Evolutionary conservation across 495 filamentous ascomycete genomes (phyloP).

Genomic region (Daldinia childiae): DNA sequence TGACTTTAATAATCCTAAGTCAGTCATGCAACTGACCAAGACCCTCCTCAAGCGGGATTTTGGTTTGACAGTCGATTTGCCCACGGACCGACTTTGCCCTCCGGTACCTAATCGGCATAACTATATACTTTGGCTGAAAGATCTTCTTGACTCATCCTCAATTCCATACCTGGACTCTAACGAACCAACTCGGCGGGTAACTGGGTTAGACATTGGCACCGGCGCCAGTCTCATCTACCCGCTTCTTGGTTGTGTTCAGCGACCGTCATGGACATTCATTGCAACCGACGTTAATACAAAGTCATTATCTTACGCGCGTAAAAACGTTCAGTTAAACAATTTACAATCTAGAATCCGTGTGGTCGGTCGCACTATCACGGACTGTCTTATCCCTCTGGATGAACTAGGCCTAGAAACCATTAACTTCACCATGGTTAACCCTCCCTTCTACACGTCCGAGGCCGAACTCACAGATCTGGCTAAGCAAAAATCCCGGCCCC

Average conservation of each 20-base stretch:
- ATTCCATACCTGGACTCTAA: slow-evolving; percentile 59
- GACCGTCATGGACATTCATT: slow-evolving; percentile 74
- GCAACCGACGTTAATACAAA: slow-evolving; percentile 86
- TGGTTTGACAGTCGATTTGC: slow-evolving; percentile 72
- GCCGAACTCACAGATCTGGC: slow-evolving; percentile 74
- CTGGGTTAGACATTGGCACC: slow-evolving; percentile 89
- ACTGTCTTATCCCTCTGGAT: slow-evolving; percentile 69
- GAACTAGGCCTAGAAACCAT: slow-evolving; percentile 65
- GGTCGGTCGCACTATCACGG: slow-evolving; percentile 59
- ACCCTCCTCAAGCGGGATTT: slow-evolving; percentile 81
- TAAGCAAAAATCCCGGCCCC: slow-evolving; percentile 69
- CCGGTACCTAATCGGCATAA: slow-evolving; percentile 87
- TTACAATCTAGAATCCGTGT: slow-evolving; percentile 73
- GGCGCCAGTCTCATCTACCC: slow-evolving; percentile 94
- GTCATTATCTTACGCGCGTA: slow-evolving; percentile 69
- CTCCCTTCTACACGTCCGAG: slow-evolving; percentile 86
- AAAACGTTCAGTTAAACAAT: slow-evolving; percentile 71
- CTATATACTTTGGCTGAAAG: slow-evolving; percentile 91
- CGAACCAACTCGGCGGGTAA: slow-evolving; percentile 57
- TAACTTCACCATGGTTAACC: slow-evolving; percentile 95
- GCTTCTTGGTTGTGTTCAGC: slow-evolving; percentile 75
- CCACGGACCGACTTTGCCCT: slow-evolving; percentile 85
- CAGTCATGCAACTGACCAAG: slow-evolving; percentile 84
- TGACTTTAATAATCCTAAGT: slow-evolving; percentile 82
- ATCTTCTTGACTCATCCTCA: slow-evolving; percentile 78